Percentiles rank a stretch among this genome's conserved stretches.
phyloP scores from a whole-genome alignment of 2,329 filamentous ascomycete genomes.

The Botryotinia convoluta region DNA sequence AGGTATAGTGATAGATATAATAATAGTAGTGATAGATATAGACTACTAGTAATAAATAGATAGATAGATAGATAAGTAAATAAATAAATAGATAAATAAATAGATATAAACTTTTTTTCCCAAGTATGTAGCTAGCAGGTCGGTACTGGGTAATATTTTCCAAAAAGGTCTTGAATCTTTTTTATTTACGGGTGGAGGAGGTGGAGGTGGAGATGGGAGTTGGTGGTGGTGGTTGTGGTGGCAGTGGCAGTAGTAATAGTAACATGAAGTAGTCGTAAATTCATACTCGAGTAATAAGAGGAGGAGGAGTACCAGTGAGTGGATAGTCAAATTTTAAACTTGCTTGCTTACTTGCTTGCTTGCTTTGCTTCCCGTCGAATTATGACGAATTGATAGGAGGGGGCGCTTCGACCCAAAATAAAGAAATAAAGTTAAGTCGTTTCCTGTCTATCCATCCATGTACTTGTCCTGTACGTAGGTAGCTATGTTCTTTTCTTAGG shows the following conservation, averaged over 20 bases:
- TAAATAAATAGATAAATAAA: no score
- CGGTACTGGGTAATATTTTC: neutral
- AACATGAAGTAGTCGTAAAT: neutral
- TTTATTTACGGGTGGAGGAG: neutral
- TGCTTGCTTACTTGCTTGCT: neutral
- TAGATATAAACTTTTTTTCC: no score
- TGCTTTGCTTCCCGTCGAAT: neutral
- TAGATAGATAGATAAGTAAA: neutral
- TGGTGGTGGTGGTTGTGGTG: no score
- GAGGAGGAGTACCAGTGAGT: neutral
- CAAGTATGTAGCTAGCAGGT: neutral
- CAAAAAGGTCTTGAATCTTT: neutral
- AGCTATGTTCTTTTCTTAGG: neutral
- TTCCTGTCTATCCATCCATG: neutral
- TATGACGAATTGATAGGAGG: slow-evolving; percentile 8
- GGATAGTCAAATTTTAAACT: neutral
- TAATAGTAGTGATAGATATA: neutral
- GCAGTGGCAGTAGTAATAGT: neutral
- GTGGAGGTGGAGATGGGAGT: neutral
- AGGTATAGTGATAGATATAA: neutral
- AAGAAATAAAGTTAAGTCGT: neutral
- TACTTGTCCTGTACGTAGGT: neutral
- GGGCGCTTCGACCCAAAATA: neutral
- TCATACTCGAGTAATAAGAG: neutral
- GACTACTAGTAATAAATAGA: neutral